Base-by-base conservation (phyloP, 2,329 filamentous ascomycete genomes). In the Raffaelea arxii region DNA sequence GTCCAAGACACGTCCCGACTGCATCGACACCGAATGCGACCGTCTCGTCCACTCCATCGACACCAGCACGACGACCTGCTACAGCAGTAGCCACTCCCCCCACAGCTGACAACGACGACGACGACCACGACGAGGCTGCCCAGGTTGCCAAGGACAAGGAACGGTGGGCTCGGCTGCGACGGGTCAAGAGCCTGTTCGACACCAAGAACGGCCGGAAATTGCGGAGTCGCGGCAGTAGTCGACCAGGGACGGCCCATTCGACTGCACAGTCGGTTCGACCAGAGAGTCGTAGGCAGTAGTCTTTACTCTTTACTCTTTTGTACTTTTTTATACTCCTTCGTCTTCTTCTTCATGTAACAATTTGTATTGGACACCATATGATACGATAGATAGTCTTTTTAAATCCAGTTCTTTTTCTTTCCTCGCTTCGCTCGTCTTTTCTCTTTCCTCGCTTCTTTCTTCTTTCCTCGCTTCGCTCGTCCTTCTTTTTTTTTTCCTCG, bases 161-260 rank as follows among this genome's bases (percentile, higher is more conserved):
- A 62, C 72, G 83, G 52, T 86, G 82, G 82, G 76, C 80, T n/a
- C 74, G 80, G 54, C 64, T 88, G 52, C 74, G 80, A 55, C 75
- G 77, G 48, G 81, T 88, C 48, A 84, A 84, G 69, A 85, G 81
- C 57, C 63, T 85, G 41, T 80, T 88, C 56, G 80, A 84, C 51
- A 71, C 77, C 6, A 86, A 84, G 61, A 72, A 71, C 2, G 67
- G 70, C 9, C 78, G 70, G 59, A 81, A 74, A 58, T 60, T 71
- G 44, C 66, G 54, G 53, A 51, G 16, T 3, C 19, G 25, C 23
- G 47, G 47, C 32, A 41, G 23, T 23, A 53, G 51, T 43, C 47
- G 46, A 45, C 52, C 46, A 19, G 48, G 42, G 12, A 53, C 51
- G 21, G 36, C 41, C 16, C n/a, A 41, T 2, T 45, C 40, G 14